Evolutionary conservation across 148 eudicot genomes (phyloP), one percentile per base, ranked within the genome.

Genomic region (Dianthus caryophyllus): DNA sequence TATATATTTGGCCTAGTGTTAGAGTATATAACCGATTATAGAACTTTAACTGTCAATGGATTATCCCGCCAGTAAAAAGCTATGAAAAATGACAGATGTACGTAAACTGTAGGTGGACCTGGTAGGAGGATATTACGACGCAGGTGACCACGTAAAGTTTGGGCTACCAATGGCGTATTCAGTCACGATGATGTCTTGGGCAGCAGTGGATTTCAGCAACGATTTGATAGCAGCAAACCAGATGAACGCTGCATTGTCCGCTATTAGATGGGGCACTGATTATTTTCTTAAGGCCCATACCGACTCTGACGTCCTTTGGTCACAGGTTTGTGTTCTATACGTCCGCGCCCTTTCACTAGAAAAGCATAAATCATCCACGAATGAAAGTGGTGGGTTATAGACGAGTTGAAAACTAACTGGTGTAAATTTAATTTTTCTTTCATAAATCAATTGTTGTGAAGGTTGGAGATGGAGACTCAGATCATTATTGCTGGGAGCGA

Each of bases 101-200:
- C 16, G 4, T 15, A n/a, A 9, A 22, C 43, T 75, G 72, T 55
- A 88, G 96, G 91, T 84, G 81, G 87, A 86, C 65, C 81, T 88
- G 79, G 89, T 86, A 1, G 91, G 96, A 74, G 96, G 96, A 30
- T 88, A 88, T 63, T 88, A 86, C 11, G 96, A 88, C 29, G 91
- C 96, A 5, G 96, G 96, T 36, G 93, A 87, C 61, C 80, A 89
- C 46, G 92, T 89, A 12, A 89, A 89, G 79, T 87, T 89, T 70
- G 93, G 96, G 13, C 80, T 87, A 0, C 96, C 96, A 15, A 89
- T 89, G 97, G 97, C 94, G 0, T 87, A 79, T 60, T 82, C 88
- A 8, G 75, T 87, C 14, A 88, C 94, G 15, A 82, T 90, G 94
- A 44, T 90, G 30, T 77, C 97, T 0, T 90, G 94, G 95, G 79